Evolutionary conservation across 164 flowering plant species (phyloP).

Genomic region (Litsea cubeba): DNA sequence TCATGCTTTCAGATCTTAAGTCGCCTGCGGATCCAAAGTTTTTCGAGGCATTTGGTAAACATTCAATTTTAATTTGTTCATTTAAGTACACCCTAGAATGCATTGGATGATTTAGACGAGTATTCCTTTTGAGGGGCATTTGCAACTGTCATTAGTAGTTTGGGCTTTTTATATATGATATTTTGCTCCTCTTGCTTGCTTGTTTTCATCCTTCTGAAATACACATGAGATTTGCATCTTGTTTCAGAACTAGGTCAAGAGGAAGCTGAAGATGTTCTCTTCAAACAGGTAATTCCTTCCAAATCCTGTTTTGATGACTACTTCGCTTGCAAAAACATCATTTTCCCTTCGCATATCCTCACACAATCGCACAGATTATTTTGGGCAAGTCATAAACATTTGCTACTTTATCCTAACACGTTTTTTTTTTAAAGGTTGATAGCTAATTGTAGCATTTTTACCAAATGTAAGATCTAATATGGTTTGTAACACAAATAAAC

Average conservation of each 20-base stretch:
- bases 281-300: slow-evolving; percentile 65
- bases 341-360: too few species aligned
- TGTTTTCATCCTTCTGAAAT: not conserved
- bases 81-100: not conserved
- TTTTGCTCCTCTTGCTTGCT: not conserved
- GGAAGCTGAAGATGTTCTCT: slow-evolving; percentile 88
- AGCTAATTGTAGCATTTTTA: too few species aligned
- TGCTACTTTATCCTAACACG: too few species aligned
- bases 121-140: not conserved
- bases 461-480: too few species aligned
- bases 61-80: not conserved
- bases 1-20: slow-evolving; percentile 53
- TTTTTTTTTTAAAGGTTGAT: too few species aligned
- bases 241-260: slow-evolving; percentile 74
- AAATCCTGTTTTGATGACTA: not conserved
- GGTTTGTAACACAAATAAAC: too few species aligned
- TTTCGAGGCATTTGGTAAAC: slow-evolving; percentile 79
- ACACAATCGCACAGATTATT: too few species aligned
- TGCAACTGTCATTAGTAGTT: not conserved
- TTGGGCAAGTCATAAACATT: too few species aligned
- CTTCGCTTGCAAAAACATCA: not conserved
- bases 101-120: not conserved
- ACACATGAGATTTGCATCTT: not conserved
- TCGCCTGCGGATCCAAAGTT: slow-evolving; percentile 65
- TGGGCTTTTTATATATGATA: not conserved